Evolutionary conservation across 1,284 basidiomycete genomes (phyloP).

Genomic region (Ustilago cynodontis): DNA sequence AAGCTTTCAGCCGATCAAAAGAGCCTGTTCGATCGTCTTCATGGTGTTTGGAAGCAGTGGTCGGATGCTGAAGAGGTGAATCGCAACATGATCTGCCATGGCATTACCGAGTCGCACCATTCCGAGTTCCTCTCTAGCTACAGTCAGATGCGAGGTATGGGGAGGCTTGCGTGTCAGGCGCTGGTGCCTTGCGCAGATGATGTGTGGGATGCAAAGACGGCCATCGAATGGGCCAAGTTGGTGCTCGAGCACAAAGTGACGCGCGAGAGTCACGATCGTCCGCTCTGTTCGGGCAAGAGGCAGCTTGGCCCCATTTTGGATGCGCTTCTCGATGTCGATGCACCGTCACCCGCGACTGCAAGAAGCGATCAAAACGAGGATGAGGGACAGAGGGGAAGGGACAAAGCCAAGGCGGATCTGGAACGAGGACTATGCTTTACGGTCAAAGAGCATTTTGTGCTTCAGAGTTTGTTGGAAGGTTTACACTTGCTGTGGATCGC

Average conservation of each 20-base stretch:
- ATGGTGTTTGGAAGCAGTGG: constrained; percentile 51
- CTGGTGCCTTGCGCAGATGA: constrained; percentile 43
- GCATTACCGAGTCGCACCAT: constrained; percentile 50
- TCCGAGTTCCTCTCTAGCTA: constrained; percentile 36
- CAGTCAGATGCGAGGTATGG: constrained; percentile 40
- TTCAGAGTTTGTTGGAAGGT: constrained; percentile 39
- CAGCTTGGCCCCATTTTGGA: constrained; percentile 46
- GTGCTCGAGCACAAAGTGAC: constrained; percentile 43
- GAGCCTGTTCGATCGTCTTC: constrained; percentile 28
- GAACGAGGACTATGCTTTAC: constrained; percentile 35
- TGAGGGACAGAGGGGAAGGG: not conserved
- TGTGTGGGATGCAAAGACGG: constrained; percentile 47
- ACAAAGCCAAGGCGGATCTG: constrained; percentile 13
- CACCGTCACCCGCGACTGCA: constrained; percentile 7
- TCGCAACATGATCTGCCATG: constrained; percentile 44
- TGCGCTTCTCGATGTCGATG: constrained; percentile 25
- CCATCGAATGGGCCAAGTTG: constrained; percentile 44
- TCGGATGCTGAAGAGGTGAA: constrained; percentile 50
- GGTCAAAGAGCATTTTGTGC: constrained; percentile 46
- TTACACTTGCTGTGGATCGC: constrained; percentile 45
- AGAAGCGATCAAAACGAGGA: not conserved
- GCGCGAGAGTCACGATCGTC: constrained; percentile 22
- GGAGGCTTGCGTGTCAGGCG: constrained; percentile 35
- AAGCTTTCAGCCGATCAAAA: constrained; percentile 41
- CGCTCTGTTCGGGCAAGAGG: constrained; percentile 28